Base-by-base conservation (phyloP, 208 protist species). In the Trypanosoma scelopori region DNA sequence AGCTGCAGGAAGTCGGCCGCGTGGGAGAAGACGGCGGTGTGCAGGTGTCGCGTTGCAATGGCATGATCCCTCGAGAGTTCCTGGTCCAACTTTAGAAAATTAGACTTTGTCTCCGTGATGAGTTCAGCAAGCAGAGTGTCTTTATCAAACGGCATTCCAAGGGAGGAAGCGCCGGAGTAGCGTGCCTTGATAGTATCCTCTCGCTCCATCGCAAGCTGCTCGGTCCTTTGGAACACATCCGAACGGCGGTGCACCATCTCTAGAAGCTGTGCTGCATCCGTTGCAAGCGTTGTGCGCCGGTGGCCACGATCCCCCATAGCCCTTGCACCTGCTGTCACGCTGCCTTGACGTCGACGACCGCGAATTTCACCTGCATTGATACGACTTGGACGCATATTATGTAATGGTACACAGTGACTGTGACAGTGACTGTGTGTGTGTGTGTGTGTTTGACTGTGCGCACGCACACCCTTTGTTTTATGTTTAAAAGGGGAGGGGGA, bases 1-100 rank as follows among this genome's bases (percentile, higher is more conserved):
- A 95, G 70, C 16, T 83, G 73, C 23, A 95, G 53, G 63, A 95
- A 95, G 74, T 86, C 82, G 37, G 82, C 82, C 12, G 84, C 78
- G 42, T 93, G 85, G 0, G 77, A 20, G 67, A 93, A 95, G 45
- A 95, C 89, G 9, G 82, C 73, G 32, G 71, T 50, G 61, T 93
- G 86, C 45, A 95, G 74, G 0, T 75, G 74, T 20, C 70, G 72
- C 27, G 80, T 83, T 16, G 89, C 84, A 22, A 93, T 76, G 18
- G 68, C 55, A 71, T 91, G 81, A 35, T 95, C 86, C 49, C 87
- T 80, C 12, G 81, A 82, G 11, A 95, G 78, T 55, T 87, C 70
- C 64, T 80, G 81, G 52, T 95, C 89, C 12, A 95, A 52, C 30
- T 81, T 78, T 18, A 85, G 57, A 55, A 95, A 93, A 65, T 89